Conservation (phyloP, 306 rosid species). For the Rosa persica region DNA sequence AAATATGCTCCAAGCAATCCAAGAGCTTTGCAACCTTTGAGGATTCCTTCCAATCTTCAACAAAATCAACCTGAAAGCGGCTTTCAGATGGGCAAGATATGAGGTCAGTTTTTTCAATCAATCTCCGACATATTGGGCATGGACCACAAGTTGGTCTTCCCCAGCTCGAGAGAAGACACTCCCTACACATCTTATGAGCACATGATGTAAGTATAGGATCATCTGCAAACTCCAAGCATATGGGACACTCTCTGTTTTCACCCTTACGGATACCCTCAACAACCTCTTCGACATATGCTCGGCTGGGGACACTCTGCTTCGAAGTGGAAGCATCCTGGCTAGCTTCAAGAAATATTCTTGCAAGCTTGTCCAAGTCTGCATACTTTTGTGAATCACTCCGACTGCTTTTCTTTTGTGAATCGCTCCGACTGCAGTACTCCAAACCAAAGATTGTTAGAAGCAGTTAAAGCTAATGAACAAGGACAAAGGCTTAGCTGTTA, state of each 20-base stretch:
- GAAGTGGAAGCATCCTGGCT: constrained; percentile 34
- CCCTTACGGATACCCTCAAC: constrained; percentile 57
- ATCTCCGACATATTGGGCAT: constrained; percentile 69
- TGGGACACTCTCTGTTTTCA: constrained; percentile 63
- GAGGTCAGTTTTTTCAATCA: constrained; percentile 50
- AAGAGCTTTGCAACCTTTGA: constrained; percentile 69
- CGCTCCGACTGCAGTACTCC: constrained; percentile 40
- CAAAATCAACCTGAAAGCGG: constrained; percentile 62
- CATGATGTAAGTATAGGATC: constrained; percentile 89
- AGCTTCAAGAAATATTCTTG: constrained; percentile 49
- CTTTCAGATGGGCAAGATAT: constrained; percentile 59
- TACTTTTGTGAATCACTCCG: constrained; percentile 44
- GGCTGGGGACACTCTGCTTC: constrained; percentile 36
- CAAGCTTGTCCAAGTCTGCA: constrained; percentile 55
- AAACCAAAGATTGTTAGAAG: constrained; percentile 29
- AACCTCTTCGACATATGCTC: constrained; percentile 63
- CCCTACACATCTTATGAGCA: constrained; percentile 88
- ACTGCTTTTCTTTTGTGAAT: constrained; percentile 37
- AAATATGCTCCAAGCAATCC: constrained; percentile 51
- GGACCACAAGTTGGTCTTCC: constrained; percentile 51
- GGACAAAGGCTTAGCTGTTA: neutral
- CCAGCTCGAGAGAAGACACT: constrained; percentile 74
- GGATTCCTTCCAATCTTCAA: constrained; percentile 74
- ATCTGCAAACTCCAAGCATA: constrained; percentile 86
- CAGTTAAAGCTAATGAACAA: constrained; percentile 2